Conservation (phyloP, 2,329 filamentous ascomycete genomes). For the Aspergillus pseudoterreus region DNA sequence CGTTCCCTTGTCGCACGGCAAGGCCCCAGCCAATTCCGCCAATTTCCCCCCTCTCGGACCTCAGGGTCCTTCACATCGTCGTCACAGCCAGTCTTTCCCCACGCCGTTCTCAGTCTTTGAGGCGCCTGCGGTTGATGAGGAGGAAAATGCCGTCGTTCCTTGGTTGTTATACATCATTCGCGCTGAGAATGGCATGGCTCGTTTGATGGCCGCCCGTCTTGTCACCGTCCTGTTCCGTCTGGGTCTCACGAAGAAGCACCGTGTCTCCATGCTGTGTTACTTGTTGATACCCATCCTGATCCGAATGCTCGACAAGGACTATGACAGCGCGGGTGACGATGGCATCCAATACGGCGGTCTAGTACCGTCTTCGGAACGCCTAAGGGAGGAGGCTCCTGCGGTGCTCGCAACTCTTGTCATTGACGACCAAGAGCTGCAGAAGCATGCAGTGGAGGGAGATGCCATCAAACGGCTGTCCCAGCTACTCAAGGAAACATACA, state of each 20-base stretch:
- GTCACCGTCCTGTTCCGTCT: constrained; percentile 67
- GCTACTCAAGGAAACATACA: constrained; percentile 64
- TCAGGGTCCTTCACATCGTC: constrained; percentile 31
- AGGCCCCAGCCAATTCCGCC: constrained; percentile 28
- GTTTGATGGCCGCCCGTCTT: constrained; percentile 66
- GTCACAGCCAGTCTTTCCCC: constrained; percentile 34
- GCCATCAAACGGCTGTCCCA: constrained; percentile 61
- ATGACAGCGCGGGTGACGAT: constrained; percentile 36
- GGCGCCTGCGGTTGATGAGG: constrained; percentile 51
- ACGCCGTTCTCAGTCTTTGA: constrained; percentile 32
- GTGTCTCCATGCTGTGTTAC: constrained; percentile 62
- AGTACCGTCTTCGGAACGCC: constrained; percentile 45
- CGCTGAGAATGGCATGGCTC: constrained; percentile 54
- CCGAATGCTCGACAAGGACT: constrained; percentile 58
- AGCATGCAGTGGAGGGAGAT: constrained; percentile 69
- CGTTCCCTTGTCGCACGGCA: constrained; percentile 34
- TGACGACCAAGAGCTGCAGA: constrained; percentile 75
- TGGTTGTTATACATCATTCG: constrained; percentile 68
- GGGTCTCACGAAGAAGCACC: constrained; percentile 60
- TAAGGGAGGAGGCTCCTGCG: constrained; percentile 68
- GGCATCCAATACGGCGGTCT: constrained; percentile 36
- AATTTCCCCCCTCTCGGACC: constrained; percentile 55
- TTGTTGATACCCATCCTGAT: constrained; percentile 69
- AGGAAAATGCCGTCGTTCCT: constrained; percentile 67
- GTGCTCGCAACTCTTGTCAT: constrained; percentile 75